Evolutionary conservation across 2,329 filamentous ascomycete genomes (phyloP).

Genomic region (Fusarium annulatum): DNA sequence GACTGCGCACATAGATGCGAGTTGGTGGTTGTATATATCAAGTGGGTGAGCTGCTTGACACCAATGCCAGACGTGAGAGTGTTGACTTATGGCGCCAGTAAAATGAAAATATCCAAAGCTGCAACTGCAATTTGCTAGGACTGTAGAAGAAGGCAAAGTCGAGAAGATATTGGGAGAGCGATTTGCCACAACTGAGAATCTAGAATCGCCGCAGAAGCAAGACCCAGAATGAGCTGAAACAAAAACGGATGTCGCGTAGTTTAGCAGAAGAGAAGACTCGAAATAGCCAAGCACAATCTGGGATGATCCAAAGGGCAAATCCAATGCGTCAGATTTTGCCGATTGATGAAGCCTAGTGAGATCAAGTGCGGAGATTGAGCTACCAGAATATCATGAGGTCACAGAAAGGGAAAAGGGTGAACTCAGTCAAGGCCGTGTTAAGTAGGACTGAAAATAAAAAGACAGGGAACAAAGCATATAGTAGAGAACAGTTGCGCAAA

Average conservation of each 20-base stretch:
- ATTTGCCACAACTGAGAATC: slow-evolving; percentile 18
- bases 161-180: not conserved
- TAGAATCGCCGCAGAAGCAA: not conserved
- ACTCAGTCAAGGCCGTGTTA: not conserved
- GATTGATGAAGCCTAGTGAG: slow-evolving; percentile 15
- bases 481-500: not conserved
- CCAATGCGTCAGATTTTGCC: slow-evolving; percentile 29
- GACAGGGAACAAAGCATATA: not conserved
- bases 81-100: not conserved
- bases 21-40: not conserved
- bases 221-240: not conserved
- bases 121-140: not conserved
- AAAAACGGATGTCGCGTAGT: not conserved
- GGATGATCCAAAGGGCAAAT: not conserved
- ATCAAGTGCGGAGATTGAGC: slow-evolving; percentile 29
- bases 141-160: not conserved
- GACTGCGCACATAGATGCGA: slow-evolving; percentile 19
- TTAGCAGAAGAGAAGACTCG: not conserved
- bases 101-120: not conserved
- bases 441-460: not conserved
- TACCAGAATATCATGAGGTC: slow-evolving; percentile 4
- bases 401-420: not conserved
- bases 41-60: slow-evolving; percentile 1
- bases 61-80: slow-evolving; percentile 2
- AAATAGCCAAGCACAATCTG: not conserved